Conservation (phyloP, 768 basidiomycete genomes). For the Epithele typhae region DNA sequence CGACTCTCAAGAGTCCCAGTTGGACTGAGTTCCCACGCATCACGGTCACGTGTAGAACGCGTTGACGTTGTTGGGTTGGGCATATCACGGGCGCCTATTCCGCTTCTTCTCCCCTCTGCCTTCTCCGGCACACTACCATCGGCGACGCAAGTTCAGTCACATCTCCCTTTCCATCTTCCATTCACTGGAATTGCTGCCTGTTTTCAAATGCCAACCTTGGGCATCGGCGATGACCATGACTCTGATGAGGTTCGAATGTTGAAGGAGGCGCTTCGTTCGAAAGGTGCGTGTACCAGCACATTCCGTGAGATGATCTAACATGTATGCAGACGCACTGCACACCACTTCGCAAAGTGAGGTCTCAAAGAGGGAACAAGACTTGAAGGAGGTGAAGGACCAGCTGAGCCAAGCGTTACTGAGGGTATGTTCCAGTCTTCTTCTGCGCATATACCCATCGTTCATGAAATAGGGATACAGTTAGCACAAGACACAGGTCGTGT, state of each 20-base stretch:
- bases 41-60: too few relatives aligned
- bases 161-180: too few relatives aligned
- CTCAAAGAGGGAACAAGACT: constrained; percentile 34
- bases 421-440: constrained; percentile 19
- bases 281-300: constrained; percentile 20
- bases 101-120: too few relatives aligned
- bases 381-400: constrained; percentile 29
- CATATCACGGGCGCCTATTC: too few relatives aligned
- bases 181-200: too few relatives aligned
- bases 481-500: constrained; percentile 52
- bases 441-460: neutral
- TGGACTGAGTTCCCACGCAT: too few relatives aligned
- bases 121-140: too few relatives aligned
- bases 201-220: constrained; percentile 38
- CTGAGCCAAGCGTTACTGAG: constrained; percentile 35
- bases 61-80: too few relatives aligned
- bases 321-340: constrained; percentile 30
- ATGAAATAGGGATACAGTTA: constrained; percentile 36
- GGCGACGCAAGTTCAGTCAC: too few relatives aligned
- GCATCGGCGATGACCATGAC: constrained; percentile 36
- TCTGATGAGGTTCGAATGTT: constrained; percentile 33
- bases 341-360: constrained; percentile 31
- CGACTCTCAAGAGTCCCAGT: too few relatives aligned
- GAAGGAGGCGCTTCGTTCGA: constrained; percentile 33
- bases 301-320: neutral